Evolutionary conservation across 2,329 filamentous ascomycete species (phyloP).

Genomic region (Colletotrichum sp.): DNA sequence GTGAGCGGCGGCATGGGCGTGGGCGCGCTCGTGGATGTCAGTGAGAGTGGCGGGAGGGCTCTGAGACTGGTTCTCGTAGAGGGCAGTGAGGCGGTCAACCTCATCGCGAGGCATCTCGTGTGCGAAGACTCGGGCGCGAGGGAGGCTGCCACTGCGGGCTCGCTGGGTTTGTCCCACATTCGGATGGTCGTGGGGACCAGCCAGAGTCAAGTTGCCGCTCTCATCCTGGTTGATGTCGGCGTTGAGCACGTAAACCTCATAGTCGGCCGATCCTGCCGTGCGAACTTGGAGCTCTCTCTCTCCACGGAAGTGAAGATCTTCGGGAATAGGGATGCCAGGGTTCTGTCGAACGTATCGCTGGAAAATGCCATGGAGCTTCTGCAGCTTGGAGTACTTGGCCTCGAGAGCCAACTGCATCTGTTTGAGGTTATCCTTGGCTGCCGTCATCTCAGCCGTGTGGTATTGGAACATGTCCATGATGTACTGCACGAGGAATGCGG

Average conservation of each 20-base stretch:
- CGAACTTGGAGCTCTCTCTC: neutral
- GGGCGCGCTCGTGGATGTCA: neutral
- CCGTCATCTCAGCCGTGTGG: neutral
- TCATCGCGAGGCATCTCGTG: neutral
- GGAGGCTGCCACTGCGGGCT: neutral
- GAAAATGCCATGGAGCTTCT: neutral
- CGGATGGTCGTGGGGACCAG: fast-evolving
- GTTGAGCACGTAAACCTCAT: neutral
- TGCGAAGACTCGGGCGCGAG: neutral
- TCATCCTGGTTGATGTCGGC: neutral
- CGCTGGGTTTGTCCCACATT: neutral
- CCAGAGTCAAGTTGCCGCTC: neutral
- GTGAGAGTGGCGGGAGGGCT: neutral
- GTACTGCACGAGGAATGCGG: neutral
- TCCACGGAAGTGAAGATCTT: neutral
- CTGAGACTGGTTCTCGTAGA: neutral
- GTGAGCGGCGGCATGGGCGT: neutral
- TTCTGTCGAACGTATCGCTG: neutral
- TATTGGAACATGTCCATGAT: neutral
- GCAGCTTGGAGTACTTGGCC: neutral
- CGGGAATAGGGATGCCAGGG: neutral
- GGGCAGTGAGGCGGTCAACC: neutral
- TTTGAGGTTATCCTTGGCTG: neutral
- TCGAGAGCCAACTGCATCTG: neutral
- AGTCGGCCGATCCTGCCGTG: neutral